These are phyloP conservation scores for Solanum pimpinellifolium DNA, from an alignment of 257 asterid genomes.

Conservation along the genomic window DNA sequence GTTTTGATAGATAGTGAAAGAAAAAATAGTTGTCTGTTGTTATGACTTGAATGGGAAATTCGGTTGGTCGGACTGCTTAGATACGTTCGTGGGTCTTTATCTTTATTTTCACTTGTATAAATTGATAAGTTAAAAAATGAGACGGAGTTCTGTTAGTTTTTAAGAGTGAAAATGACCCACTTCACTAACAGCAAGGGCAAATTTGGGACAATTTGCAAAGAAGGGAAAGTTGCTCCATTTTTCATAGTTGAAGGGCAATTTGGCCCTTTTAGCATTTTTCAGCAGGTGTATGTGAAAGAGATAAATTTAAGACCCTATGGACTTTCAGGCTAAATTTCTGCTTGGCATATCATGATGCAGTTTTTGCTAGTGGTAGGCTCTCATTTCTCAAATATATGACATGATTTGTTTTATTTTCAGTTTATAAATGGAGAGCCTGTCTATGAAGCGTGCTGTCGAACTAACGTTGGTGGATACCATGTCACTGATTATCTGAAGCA, in stretches of 20 bases:
- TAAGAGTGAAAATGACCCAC: background rate
- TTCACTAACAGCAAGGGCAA: background rate
- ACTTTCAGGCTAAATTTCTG: background rate
- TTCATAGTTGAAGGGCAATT: background rate
- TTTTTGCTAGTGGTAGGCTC: background rate
- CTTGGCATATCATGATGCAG: background rate
- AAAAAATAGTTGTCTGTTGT: background rate
- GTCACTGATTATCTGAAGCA: conserved; percentile 91
- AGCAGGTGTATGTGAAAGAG: background rate
- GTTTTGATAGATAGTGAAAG: background rate
- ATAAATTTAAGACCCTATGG: background rate
- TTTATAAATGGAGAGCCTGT: conserved; percentile 90
- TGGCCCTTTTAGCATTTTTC: background rate
- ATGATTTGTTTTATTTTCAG: conserved; percentile 25
- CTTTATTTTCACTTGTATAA: background rate
- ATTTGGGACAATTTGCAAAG: background rate
- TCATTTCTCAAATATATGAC: background rate
- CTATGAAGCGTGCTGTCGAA: conserved; percentile 85
- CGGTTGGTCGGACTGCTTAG: background rate
- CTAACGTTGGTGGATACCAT: conserved; percentile 95
- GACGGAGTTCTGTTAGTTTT: background rate
- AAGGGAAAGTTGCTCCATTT: background rate
- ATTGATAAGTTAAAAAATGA: background rate
- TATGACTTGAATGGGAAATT: background rate
- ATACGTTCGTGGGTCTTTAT: background rate